A percentile compares a stretch with the other conserved stretches of the same genome.
Evolutionary conservation across 306 rosid genomes (phyloP).

Genomic region (Quillaja saponaria): DNA sequence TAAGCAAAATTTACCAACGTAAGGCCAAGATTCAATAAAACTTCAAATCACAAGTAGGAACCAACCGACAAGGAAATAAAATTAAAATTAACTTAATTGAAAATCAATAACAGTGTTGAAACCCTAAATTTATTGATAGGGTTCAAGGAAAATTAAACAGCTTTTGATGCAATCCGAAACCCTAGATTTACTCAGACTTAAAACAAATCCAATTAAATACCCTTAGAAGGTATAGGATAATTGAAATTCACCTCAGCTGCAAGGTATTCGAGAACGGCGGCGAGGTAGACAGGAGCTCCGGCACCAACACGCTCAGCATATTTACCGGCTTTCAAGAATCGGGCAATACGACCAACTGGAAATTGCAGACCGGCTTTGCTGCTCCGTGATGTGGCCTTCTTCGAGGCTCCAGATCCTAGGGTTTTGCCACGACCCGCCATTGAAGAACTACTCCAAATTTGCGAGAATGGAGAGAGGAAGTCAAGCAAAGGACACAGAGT

Average conservation of each 20-base stretch:
- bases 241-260: constrained; percentile 81
- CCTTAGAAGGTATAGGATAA: no score
- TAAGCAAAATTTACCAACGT: neutral
- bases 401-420: constrained; percentile 65
- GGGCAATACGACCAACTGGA: constrained; percentile 91
- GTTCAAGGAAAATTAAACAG: neutral
- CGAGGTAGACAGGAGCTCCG: constrained; percentile 92
- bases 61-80: neutral
- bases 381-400: constrained; percentile 83
- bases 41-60: neutral
- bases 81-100: no score
- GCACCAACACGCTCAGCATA: constrained; percentile 93
- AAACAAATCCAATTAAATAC: no score
- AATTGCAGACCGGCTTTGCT: constrained; percentile 91
- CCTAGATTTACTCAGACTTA: constrained; percentile 50
- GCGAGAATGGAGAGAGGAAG: neutral
- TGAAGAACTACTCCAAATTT: neutral
- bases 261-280: constrained; percentile 87
- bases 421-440: constrained; percentile 89
- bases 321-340: constrained; percentile 84
- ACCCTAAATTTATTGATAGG: neutral
- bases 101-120: neutral
- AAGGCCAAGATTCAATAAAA: neutral
- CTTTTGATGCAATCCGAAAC: constrained; percentile 19
- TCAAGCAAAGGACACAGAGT: neutral